Evolutionary conservation across 1,284 basidiomycete species (phyloP).

Genomic region (Cutaneotrichosporon sp.): DNA sequence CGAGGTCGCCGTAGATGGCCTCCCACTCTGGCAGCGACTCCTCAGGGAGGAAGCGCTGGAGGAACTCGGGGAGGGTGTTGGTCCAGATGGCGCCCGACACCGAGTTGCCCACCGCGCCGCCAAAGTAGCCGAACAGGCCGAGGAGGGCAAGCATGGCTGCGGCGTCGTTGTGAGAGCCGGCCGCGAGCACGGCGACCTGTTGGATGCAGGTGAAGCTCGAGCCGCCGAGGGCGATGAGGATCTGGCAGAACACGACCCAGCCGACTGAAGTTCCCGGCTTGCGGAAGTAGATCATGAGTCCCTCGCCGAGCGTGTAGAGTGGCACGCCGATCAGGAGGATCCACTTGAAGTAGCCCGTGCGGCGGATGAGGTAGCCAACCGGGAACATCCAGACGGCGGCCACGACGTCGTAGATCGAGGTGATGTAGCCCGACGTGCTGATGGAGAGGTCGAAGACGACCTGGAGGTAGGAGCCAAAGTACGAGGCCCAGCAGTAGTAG

Average conservation of each 20-base stretch:
- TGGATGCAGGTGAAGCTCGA: constrained; percentile 50
- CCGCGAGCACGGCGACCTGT: constrained; percentile 53
- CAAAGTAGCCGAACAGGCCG: constrained; percentile 49
- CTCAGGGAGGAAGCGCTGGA: constrained; percentile 39
- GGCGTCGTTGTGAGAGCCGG: constrained; percentile 52
- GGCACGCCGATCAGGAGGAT: constrained; percentile 42
- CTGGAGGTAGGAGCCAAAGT: constrained; percentile 49
- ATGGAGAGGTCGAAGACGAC: constrained; percentile 51
- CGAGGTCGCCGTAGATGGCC: constrained; percentile 38
- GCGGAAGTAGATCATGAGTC: constrained; percentile 53
- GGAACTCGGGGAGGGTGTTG: constrained; percentile 44
- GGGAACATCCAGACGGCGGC: constrained; percentile 46
- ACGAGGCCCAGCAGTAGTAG: constrained; percentile 45
- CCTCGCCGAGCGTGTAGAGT: constrained; percentile 51
- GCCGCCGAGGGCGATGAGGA: constrained; percentile 54
- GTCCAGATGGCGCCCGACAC: constrained; percentile 56
- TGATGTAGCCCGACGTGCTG: constrained; percentile 50
- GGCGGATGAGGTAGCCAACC: constrained; percentile 47
- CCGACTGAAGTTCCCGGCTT: constrained; percentile 34
- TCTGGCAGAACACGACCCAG: constrained; percentile 46
- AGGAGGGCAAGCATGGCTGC: constrained; percentile 51
- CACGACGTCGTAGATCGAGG: constrained; percentile 50
- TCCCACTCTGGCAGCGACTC: constrained; percentile 39
- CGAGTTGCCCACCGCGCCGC: constrained; percentile 46
- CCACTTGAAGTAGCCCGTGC: constrained; percentile 50